These are phyloP conservation scores for Rhodotorula sp. DNA, from an alignment of 1,284 basidiomycete species.

Conservation along the genomic window DNA sequence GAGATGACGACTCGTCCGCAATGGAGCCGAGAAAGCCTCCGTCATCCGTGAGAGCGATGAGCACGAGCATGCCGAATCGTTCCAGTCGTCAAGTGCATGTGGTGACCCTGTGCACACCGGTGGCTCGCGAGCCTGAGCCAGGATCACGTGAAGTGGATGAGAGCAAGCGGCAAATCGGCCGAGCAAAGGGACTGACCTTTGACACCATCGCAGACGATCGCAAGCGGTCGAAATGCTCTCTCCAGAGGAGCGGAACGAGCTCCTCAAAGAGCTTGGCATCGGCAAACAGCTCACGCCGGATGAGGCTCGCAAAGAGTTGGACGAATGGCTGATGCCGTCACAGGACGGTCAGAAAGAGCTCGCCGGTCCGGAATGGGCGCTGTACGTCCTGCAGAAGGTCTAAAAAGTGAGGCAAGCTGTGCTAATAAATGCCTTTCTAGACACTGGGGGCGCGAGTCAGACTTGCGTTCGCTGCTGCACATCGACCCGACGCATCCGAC, in stretches of 20 bases:
- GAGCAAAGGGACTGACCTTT: too few relatives aligned
- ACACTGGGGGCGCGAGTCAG: conserved; percentile 37
- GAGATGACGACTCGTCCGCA: too few relatives aligned
- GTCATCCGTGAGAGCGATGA: too few relatives aligned
- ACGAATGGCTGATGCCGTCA: conserved; percentile 26
- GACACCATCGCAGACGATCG: too few relatives aligned
- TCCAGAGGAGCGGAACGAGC: conserved; percentile 9
- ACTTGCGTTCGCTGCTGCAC: conserved; percentile 34
- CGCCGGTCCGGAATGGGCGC: conserved; percentile 29
- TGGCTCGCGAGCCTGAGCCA: too few relatives aligned
- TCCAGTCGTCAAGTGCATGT: too few relatives aligned
- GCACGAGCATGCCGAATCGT: too few relatives aligned
- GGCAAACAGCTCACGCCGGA: conserved; percentile 15
- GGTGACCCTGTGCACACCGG: too few relatives aligned
- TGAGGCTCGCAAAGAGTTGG: conserved; percentile 22
- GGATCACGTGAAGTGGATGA: too few relatives aligned
- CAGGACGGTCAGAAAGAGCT: conserved; percentile 30
- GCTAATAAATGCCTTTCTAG: background rate
- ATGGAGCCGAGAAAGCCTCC: too few relatives aligned
- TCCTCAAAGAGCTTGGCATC: conserved; percentile 30
- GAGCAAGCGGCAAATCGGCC: too few relatives aligned
- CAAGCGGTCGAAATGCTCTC: background rate
- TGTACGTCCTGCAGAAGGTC: conserved; percentile 7
- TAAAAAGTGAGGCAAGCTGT: background rate
- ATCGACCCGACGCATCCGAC: conserved; percentile 66